Evolutionary conservation across 768 basidiomycete species (phyloP), one percentile per base, ranked within the genome.

Genomic region (Mycena haematopus): DNA sequence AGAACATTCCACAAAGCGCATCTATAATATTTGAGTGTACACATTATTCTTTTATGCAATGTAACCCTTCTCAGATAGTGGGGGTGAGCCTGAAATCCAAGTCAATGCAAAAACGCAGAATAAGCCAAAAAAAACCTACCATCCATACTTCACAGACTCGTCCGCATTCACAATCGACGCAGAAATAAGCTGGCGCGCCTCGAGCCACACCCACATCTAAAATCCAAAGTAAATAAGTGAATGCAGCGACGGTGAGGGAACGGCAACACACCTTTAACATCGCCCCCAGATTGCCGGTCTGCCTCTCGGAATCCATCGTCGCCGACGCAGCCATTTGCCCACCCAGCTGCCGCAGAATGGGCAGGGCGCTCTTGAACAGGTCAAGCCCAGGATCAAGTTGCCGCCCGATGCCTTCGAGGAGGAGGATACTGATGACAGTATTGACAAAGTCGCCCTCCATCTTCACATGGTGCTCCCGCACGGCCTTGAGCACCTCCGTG

Each of bases 361-460:
- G 97, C 70, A 99, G 73, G 22, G 96, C 92, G 77, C 92, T 94
- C 72, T 95, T 95, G 82, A 99, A 98, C 61, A 99, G 74, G 77
- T 99, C 97, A 75, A 99, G 77, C 14, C 83, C 82, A 1, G 97
- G 96, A 76, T 99, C 95, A 65, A 99, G 74, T 77, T 91, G 95
- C 62, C 96, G 79, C 22, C 97, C 97, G 68, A 99, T 98, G 1
- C 97, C 97, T 76, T 99, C 97, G 56, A 99, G 79, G 42, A 99
- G 75, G 56, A 99, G 76, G 58, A 98, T 94, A 11, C 92, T 93
- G 62, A 99, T 91, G 62, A 99, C 95, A 0, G 97, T 99, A 76
- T 99, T 99, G 72, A 99, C 89, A 72, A 99, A 99, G 74, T 99
- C 97, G 15, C 90, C 95, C 77, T 99, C 96, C 89, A 99, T 92